These are phyloP conservation scores for Podila verticillata DNA, from an alignment of 192 early-diverging fungal genomes.

Conservation along the genomic window DNA sequence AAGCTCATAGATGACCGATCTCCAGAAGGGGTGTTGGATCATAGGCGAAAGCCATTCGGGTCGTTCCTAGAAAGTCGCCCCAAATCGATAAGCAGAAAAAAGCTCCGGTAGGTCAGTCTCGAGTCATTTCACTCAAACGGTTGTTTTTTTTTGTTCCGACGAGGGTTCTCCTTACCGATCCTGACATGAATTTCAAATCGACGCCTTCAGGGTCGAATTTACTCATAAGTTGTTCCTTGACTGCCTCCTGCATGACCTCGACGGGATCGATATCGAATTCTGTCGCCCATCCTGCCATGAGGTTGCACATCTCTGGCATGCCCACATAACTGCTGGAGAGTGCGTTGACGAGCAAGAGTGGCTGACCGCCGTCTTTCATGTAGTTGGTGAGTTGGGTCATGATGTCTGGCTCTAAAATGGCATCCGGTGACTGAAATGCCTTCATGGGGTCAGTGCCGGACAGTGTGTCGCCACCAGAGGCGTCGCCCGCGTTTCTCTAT, in stretches of 20 bases:
- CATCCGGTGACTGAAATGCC: slow-evolving; percentile 48
- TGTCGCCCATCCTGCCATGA: slow-evolving; percentile 50
- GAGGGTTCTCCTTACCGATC: slow-evolving; percentile 26
- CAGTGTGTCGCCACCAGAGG: background rate
- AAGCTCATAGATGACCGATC: slow-evolving; percentile 72
- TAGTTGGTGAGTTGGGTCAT: slow-evolving; percentile 47
- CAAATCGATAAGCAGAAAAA: background rate
- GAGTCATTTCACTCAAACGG: background rate
- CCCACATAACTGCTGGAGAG: slow-evolving; percentile 64
- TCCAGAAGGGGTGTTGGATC: slow-evolving; percentile 70
- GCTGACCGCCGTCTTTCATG: slow-evolving; percentile 56
- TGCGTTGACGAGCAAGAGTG: slow-evolving; percentile 58
- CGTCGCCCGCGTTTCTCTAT: slow-evolving; percentile 10
- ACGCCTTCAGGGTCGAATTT: slow-evolving; percentile 66
- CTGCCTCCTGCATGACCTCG: slow-evolving; percentile 56
- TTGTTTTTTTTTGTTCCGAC: background rate
- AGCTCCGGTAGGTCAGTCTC: too few species aligned
- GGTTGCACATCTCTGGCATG: slow-evolving; percentile 62
- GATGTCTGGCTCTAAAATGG: slow-evolving; percentile 60
- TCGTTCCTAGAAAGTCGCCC: slow-evolving; percentile 29
- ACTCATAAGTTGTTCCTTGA: slow-evolving; percentile 67
- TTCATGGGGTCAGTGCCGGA: slow-evolving; percentile 17
- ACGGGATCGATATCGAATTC: slow-evolving; percentile 55
- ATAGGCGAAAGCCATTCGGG: slow-evolving; percentile 67
- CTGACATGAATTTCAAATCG: slow-evolving; percentile 59